Percentiles rank a stretch among this genome's conserved stretches.
Evolutionary conservation across 768 basidiomycete genomes (phyloP).

Genomic region (Panus rudis): DNA sequence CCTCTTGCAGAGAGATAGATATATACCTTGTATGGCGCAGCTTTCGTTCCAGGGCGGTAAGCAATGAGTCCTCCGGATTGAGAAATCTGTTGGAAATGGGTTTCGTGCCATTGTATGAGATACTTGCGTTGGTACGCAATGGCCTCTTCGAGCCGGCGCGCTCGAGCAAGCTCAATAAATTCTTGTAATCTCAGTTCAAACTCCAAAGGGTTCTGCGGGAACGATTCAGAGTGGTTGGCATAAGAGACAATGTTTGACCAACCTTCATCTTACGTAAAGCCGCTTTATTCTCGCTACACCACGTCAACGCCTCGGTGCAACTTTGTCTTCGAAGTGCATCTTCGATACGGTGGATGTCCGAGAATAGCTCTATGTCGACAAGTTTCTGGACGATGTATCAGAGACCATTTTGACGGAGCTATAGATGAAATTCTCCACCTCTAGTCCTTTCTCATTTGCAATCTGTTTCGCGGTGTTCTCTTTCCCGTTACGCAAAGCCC

Average conservation of each 20-base stretch:
- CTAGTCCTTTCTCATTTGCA: conserved; percentile 70
- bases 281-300: conserved; percentile 95
- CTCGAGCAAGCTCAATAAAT: conserved; percentile 85
- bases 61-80: conserved; percentile 74
- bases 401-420: not conserved
- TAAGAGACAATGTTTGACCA: conserved; percentile 5
- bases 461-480: conserved; percentile 70
- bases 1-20: not conserved
- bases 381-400: conserved; percentile 45
- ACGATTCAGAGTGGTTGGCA: not conserved
- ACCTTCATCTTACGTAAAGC: conserved; percentile 91
- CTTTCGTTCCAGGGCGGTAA: conserved; percentile 61
- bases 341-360: conserved; percentile 84
- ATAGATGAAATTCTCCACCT: conserved; percentile 41
- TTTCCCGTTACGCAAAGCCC: conserved; percentile 77
- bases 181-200: conserved; percentile 95
- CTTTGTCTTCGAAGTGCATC: conserved; percentile 65
- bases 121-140: conserved; percentile 81
- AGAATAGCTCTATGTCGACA: conserved; percentile 88
- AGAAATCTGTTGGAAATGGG: conserved; percentile 70
- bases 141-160: conserved; percentile 60
- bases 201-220: conserved; percentile 82
- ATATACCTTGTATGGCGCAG: conserved; percentile 71
- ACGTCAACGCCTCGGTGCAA: conserved; percentile 84
- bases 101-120: conserved; percentile 74